phyloP scores from a whole-genome alignment of 495 filamentous ascomycete genomes.

The Astrothelium subdiscretum region DNA sequence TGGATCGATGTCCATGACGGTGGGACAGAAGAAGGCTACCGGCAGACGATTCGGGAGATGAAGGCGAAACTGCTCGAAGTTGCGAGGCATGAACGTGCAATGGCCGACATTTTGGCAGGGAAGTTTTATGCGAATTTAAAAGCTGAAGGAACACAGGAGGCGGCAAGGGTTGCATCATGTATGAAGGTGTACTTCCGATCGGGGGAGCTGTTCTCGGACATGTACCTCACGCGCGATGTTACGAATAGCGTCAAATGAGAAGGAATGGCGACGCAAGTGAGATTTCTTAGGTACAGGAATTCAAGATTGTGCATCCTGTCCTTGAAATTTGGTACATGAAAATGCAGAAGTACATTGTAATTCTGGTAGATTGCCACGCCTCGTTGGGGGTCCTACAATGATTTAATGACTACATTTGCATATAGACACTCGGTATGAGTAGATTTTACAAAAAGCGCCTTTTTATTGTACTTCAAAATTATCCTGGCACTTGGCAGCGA shows the following conservation, averaged over 20 bases:
- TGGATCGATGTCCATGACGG: not conserved
- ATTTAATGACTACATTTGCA: no score
- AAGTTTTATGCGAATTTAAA: not conserved
- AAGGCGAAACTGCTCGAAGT: not conserved
- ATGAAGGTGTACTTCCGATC: not conserved
- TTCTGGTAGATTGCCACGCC: no score
- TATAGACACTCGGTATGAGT: no score
- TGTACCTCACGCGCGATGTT: not conserved
- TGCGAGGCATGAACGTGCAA: not conserved
- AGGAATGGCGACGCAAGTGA: no score
- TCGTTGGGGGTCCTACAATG: no score
- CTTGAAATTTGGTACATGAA: no score
- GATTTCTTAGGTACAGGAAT: no score
- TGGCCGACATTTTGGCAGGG: not conserved
- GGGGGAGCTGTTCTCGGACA: not conserved
- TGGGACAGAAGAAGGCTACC: not conserved
- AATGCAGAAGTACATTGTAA: no score
- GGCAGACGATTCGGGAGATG: not conserved
- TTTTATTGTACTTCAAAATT: no score
- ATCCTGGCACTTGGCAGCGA: no score
- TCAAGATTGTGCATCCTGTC: no score
- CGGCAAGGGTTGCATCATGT: not conserved
- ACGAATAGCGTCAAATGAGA: not conserved
- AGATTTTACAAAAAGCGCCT: no score
- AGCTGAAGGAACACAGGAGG: not conserved